phyloP scores from a whole-genome alignment of 768 basidiomycete species.

The Agaricus blazei region DNA sequence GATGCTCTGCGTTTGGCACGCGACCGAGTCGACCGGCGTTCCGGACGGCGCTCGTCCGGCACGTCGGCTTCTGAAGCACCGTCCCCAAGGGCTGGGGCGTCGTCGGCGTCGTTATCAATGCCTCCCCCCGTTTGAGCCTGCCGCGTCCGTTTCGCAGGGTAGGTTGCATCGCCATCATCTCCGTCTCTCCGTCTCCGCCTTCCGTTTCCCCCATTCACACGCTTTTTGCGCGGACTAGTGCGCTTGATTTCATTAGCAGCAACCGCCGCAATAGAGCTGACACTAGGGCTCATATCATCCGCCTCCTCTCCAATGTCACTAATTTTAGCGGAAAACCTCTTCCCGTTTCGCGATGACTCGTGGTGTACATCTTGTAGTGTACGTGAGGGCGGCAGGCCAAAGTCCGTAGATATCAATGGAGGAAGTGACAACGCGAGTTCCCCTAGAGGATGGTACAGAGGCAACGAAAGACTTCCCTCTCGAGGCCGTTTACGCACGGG shows the following conservation, averaged over 20 bases:
- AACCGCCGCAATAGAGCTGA: conserved; percentile 27
- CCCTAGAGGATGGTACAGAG: conserved; percentile 67
- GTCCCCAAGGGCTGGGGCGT: background rate
- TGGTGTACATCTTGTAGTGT: conserved; percentile 36
- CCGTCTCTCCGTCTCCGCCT: conserved; percentile 56
- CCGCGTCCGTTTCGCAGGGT: conserved; percentile 65
- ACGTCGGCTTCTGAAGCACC: conserved; percentile 4
- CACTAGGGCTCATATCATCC: conserved; percentile 16
- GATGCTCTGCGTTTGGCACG: conserved; percentile 1
- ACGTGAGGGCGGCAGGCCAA: conserved; percentile 50
- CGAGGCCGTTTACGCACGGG: conserved; percentile 17
- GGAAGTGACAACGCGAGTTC: conserved; percentile 60
- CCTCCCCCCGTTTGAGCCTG: conserved; percentile 1
- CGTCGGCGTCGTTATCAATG: conserved; percentile 5
- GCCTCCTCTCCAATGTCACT: conserved; percentile 41
- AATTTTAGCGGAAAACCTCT: conserved; percentile 43
- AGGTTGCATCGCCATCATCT: conserved; percentile 63
- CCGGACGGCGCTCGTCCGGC: conserved; percentile 2
- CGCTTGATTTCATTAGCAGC: conserved; percentile 29
- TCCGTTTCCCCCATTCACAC: conserved; percentile 35
- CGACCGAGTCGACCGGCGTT: conserved; percentile 9
- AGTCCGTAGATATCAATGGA: conserved; percentile 50
- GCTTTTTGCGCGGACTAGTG: conserved; percentile 48
- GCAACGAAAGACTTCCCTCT: conserved; percentile 29
- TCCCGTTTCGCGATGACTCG: conserved; percentile 40